Evolutionary conservation across 768 basidiomycete species (phyloP), one percentile per base, ranked within the genome.

Genomic region (Butyriboletus loyo): DNA sequence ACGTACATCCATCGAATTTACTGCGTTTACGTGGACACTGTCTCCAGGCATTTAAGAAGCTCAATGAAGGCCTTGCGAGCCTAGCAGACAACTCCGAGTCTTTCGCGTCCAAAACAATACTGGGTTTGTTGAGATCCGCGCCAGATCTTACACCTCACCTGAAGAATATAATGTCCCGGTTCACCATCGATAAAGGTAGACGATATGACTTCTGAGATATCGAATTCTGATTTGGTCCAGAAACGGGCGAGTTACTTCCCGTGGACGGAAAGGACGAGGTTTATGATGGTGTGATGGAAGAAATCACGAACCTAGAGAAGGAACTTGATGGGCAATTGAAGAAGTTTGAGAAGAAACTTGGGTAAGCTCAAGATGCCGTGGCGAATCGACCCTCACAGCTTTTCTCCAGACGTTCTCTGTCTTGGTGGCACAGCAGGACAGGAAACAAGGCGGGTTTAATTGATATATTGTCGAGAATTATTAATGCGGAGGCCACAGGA

Each of bases 231-330:
- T 61, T 52, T 52, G 15, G 49, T 59, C n/a, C 51, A 88, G 85
- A 81, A 55, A 70, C 69, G 45, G 82, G 85, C 61, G 84, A 88
- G 56, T 77, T 98, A 2, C 72, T 91, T 17, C 97, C 97, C 2
- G 77, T 79, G 47, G 76, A 81, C n/a, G 95, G 94, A 22, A 89
- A 89, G 60, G 92, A 98, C 59, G 83, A 86, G 24, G 84, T 76
- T 37, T 98, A 92, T 59, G 96, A 98, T 66, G 77, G 74, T 15
- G 79, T 95, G 37, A 81, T 83, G 67, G 71, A 74, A 27, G 88
- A 89, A 60, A 93, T 97, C 35, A 64, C 69, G 3, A 77, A 72
- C 2, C 68, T 95, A 42, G 95, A 98, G 71, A 72, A 76, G 36
- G 79, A 79, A 40, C 75, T 99, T 31, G 82, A 92, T n/a, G 72